A percentile compares a stretch with the other conserved stretches of the same genome.
Evolutionary conservation across 2,329 filamentous ascomycete species (phyloP).

Genomic region (Ophiostoma novo-ulmi): DNA sequence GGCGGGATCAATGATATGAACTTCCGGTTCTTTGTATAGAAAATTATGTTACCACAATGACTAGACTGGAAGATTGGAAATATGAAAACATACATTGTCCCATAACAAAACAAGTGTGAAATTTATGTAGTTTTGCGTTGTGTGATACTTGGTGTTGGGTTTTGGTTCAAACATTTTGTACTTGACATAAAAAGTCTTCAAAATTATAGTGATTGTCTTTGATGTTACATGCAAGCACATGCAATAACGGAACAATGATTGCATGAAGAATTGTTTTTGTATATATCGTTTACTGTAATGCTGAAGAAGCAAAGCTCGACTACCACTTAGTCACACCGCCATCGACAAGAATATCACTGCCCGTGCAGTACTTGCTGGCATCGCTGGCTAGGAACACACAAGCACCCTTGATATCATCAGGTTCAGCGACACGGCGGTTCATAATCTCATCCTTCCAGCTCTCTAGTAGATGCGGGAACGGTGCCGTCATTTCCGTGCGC

Average conservation of each 20-base stretch:
- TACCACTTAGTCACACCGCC: conserved; percentile 27
- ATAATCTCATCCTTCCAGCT: conserved; percentile 71
- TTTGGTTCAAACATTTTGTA: no score
- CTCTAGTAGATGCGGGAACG: conserved; percentile 55
- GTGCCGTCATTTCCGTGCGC: conserved; percentile 65
- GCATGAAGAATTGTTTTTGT: no score
- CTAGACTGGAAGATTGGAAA: no score
- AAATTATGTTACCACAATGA: no score
- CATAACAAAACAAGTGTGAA: no score
- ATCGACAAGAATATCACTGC: conserved; percentile 25
- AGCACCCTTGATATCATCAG: conserved; percentile 57
- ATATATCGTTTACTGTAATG: neutral
- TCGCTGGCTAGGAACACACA: conserved; percentile 57
- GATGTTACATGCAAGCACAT: no score
- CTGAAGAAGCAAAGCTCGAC: neutral
- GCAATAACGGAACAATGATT: no score
- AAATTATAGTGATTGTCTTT: no score
- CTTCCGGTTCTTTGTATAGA: conserved; percentile 5
- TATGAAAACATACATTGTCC: no score
- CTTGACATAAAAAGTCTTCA: no score
- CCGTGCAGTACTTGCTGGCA: conserved; percentile 43
- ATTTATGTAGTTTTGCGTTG: no score
- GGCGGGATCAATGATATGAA: neutral
- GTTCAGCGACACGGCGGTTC: conserved; percentile 56
- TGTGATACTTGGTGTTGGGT: no score